Evolutionary conservation across 805 yeast genomes (phyloP).

Genomic region (Kurtzmaniella cleridarum): DNA sequence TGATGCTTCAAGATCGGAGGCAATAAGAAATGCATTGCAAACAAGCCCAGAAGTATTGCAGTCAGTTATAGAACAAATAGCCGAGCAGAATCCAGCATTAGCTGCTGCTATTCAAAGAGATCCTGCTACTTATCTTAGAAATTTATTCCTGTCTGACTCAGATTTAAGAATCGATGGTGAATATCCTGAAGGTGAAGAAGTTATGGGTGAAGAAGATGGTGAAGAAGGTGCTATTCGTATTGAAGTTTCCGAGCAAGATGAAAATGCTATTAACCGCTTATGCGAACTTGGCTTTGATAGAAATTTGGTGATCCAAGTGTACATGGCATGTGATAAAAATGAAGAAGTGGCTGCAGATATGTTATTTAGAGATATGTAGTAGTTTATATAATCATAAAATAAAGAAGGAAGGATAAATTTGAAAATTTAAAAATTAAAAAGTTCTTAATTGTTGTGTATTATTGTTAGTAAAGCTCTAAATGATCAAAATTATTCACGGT

Average conservation of each 20-base stretch:
- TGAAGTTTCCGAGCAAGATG: conserved; percentile 73
- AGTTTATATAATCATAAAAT: too few species aligned
- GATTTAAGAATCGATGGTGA: conserved; percentile 38
- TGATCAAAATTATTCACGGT: conserved; percentile 23
- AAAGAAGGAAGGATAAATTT: too few species aligned
- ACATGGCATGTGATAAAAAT: conserved; percentile 95
- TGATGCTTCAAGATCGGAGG: conserved; percentile 43
- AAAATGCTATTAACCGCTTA: conserved; percentile 81
- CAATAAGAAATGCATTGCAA: conserved; percentile 70
- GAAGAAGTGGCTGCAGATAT: conserved; percentile 96
- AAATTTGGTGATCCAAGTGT: conserved; percentile 82
- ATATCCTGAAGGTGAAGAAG: conserved; percentile 34
- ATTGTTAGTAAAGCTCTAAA: conserved; percentile 6
- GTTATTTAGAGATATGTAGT: conserved; percentile 51
- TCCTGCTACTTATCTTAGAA: conserved; percentile 83
- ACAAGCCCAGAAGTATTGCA: conserved; percentile 87
- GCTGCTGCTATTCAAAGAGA: conserved; percentile 74
- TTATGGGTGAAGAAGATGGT: conserved; percentile 32
- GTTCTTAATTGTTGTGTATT: not conserved
- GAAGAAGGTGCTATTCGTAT: conserved; percentile 44
- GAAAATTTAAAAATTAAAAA: too few species aligned
- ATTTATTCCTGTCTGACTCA: conserved; percentile 59
- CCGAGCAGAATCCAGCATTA: conserved; percentile 77
- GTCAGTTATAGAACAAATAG: conserved; percentile 75
- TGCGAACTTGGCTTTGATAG: conserved; percentile 93